Conservation (phyloP, 2,329 filamentous ascomycete genomes). For the Chrysosporium keratinophilum region DNA sequence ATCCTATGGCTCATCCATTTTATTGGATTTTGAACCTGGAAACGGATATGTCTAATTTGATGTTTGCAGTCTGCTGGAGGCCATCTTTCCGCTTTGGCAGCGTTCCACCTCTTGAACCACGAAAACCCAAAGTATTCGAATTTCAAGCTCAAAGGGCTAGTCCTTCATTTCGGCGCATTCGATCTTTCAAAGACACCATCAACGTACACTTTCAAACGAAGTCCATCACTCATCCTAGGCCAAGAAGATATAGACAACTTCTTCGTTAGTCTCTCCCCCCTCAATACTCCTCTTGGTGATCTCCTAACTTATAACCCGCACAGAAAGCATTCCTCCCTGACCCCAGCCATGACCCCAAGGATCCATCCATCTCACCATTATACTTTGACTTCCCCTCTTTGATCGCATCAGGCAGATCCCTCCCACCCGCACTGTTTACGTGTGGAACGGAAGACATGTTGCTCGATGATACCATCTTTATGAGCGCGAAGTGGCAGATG, state of each 20-base stretch:
- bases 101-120: constrained; percentile 37
- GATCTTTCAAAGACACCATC: constrained; percentile 39
- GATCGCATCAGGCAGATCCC: constrained; percentile 20
- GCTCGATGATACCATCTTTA: constrained; percentile 44
- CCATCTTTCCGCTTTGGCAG: constrained; percentile 40
- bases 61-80: constrained; percentile 39
- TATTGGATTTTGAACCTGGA: background rate
- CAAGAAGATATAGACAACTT: constrained; percentile 38
- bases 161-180: constrained; percentile 46
- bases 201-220: constrained; percentile 32
- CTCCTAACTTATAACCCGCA: background rate
- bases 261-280: constrained; percentile 3
- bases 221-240: constrained; percentile 37
- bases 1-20: background rate
- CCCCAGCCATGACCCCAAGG: constrained; percentile 31
- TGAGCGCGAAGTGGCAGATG: constrained; percentile 47
- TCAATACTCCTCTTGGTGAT: background rate
- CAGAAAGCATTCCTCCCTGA: constrained; percentile 37
- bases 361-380: constrained; percentile 42
- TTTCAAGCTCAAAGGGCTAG: constrained; percentile 41
- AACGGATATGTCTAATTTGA: background rate
- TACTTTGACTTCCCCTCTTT: constrained; percentile 37
- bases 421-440: constrained; percentile 47
- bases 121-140: constrained; percentile 19
- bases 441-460: constrained; percentile 47